phyloP scores from a whole-genome alignment of 2,329 filamentous ascomycete genomes.

The Ophiostoma pallidulum region DNA sequence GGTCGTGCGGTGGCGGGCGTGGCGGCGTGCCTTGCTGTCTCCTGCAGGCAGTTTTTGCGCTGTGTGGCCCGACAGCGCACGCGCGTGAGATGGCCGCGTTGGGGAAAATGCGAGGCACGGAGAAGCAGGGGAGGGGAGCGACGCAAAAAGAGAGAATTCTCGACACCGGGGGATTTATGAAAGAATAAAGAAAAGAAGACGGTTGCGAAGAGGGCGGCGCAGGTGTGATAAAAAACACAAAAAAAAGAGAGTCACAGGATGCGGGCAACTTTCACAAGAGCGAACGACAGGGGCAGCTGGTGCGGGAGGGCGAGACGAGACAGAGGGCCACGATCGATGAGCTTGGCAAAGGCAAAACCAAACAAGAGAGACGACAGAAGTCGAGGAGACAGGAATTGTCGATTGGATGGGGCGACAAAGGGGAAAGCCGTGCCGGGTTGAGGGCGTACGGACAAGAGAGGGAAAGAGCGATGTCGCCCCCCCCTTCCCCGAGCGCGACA shows the following conservation, averaged over 20 bases:
- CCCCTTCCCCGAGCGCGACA: not conserved
- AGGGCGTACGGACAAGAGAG: too few relatives aligned
- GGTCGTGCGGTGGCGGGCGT: too few relatives aligned
- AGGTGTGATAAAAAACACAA: not conserved
- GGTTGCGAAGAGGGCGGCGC: not conserved
- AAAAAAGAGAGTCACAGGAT: not conserved
- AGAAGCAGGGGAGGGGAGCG: too few relatives aligned
- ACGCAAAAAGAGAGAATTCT: too few relatives aligned
- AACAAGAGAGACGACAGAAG: not conserved
- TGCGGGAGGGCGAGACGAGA: not conserved
- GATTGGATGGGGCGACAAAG: conserved; percentile 7
- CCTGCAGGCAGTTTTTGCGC: not conserved
- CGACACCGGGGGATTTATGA: too few relatives aligned
- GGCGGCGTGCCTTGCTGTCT: too few relatives aligned
- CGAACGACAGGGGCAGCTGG: not conserved
- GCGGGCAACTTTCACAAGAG: not conserved
- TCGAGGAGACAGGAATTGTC: not conserved
- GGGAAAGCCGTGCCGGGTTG: not conserved
- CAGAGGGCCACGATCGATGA: too few relatives aligned
- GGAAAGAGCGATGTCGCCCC: conserved; percentile 1
- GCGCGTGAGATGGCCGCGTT: not conserved
- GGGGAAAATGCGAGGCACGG: too few relatives aligned
- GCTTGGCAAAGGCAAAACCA: not conserved
- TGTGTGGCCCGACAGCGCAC: not conserved
- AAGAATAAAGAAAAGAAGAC: not conserved